Conservation (phyloP, 2,329 filamentous ascomycete genomes). For the Arachnopeziza araneosa region DNA sequence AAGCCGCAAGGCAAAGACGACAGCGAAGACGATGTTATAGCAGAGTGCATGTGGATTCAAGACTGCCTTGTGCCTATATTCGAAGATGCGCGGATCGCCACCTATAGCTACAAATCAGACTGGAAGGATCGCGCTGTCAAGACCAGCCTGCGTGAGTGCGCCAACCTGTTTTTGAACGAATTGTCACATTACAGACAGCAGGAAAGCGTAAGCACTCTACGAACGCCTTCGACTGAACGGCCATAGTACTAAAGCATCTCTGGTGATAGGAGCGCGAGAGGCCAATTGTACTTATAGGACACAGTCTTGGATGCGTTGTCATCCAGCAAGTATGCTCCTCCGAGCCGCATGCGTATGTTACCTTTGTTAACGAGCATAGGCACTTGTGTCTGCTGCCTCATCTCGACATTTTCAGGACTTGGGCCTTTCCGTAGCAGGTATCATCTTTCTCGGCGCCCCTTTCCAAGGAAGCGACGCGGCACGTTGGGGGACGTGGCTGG, state of each 20-base stretch:
- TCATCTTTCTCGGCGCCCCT: slow-evolving; percentile 15
- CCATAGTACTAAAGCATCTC: neutral
- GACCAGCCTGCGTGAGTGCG: slow-evolving; percentile 12
- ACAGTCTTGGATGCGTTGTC: slow-evolving; percentile 14
- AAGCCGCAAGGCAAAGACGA: neutral
- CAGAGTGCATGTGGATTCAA: slow-evolving; percentile 8
- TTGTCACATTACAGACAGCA: neutral
- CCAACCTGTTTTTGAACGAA: neutral
- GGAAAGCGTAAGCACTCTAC: neutral
- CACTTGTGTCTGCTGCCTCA: neutral
- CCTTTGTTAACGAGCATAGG: neutral
- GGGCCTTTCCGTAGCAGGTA: slow-evolving; percentile 8
- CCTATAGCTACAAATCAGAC: slow-evolving; percentile 18
- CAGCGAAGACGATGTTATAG: neutral
- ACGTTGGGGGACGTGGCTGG: neutral
- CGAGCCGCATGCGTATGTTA: neutral
- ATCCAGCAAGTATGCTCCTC: slow-evolving; percentile 3
- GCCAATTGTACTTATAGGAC: slow-evolving; percentile 15
- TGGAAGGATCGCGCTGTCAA: slow-evolving; percentile 11
- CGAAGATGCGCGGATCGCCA: slow-evolving; percentile 12
- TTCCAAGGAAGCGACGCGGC: slow-evolving; percentile 14
- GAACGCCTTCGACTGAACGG: neutral
- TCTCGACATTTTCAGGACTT: slow-evolving; percentile 9
- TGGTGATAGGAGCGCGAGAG: neutral
- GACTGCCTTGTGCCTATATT: slow-evolving; percentile 14